These are phyloP conservation scores for Krasilnikovozyma curviuscula DNA, from an alignment of 768 basidiomycete species.

Conservation along the genomic window DNA sequence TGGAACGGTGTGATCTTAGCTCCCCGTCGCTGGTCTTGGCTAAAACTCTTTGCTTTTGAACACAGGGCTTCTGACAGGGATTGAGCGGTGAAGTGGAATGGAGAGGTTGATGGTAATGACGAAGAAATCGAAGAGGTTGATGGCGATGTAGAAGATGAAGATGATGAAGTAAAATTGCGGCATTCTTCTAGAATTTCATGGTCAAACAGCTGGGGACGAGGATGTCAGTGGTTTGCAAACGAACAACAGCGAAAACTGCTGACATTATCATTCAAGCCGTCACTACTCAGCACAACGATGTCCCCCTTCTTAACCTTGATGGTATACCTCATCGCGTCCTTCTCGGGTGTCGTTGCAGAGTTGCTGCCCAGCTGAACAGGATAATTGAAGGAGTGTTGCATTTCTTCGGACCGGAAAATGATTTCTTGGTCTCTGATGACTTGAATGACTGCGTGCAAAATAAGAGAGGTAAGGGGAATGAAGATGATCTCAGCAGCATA, in stretches of 20 bases:
- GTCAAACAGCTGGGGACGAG: slow-evolving; percentile 19
- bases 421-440: slow-evolving; percentile 54
- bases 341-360: slow-evolving; percentile 39
- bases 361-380: slow-evolving; percentile 32
- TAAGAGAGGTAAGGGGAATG: too few species aligned
- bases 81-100: slow-evolving; percentile 22
- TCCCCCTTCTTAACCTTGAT: slow-evolving; percentile 29
- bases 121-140: slow-evolving; percentile 15
- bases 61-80: slow-evolving; percentile 24
- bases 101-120: slow-evolving; percentile 8
- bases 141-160: background rate
- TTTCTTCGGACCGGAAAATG: slow-evolving; percentile 72
- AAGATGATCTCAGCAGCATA: too few species aligned
- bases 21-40: too few species aligned
- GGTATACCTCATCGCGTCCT: slow-evolving; percentile 44
- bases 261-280: slow-evolving; percentile 27
- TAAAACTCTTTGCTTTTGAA: slow-evolving; percentile 19
- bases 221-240: background rate
- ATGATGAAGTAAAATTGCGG: background rate
- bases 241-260: slow-evolving; percentile 13
- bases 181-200: slow-evolving; percentile 25
- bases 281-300: slow-evolving; percentile 24
- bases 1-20: too few species aligned
- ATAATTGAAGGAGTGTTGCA: slow-evolving; percentile 74
- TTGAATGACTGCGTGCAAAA: too few species aligned